A percentile compares a stretch with the other conserved stretches of the same genome.
phyloP scores from a whole-genome alignment of 2,329 filamentous ascomycete genomes.

The Ilyonectria mors-panacis region DNA sequence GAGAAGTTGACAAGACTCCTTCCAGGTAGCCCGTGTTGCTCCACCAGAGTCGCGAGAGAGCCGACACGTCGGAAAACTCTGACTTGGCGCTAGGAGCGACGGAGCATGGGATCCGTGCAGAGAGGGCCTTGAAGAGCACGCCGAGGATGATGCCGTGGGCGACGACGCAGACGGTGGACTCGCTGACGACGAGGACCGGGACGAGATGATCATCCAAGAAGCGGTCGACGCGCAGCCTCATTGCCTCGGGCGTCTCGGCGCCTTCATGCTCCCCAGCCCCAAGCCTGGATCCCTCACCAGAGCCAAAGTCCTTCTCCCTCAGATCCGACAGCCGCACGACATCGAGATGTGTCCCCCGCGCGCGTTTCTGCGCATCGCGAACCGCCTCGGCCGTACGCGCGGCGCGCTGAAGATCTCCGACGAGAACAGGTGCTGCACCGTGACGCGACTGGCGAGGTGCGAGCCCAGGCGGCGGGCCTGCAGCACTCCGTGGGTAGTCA shows the following conservation, averaged over 20 bases:
- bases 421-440: constrained; percentile 78
- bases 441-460: constrained; percentile 64
- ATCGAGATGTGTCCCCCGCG: constrained; percentile 25
- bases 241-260: constrained; percentile 77
- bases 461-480: constrained; percentile 81
- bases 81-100: constrained; percentile 36
- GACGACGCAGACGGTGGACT: constrained; percentile 64
- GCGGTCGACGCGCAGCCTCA: constrained; percentile 73
- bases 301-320: constrained; percentile 83
- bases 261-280: constrained; percentile 60
- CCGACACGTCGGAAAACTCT: constrained; percentile 27
- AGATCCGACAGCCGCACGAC: constrained; percentile 60
- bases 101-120: constrained; percentile 63
- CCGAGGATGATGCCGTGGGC: constrained; percentile 88
- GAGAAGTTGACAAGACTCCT: constrained; percentile 38
- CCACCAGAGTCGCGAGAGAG: constrained; percentile 57
- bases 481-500: constrained; percentile 86
- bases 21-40: constrained; percentile 68
- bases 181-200: constrained; percentile 58
- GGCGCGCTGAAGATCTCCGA: constrained; percentile 86
- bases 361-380: constrained; percentile 65
- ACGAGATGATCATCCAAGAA: constrained; percentile 78
- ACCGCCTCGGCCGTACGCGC: constrained; percentile 79
- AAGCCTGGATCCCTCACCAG: constrained; percentile 76
- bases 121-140: constrained; percentile 75